These are phyloP conservation scores for Trichoderma citrinoviride DNA, from an alignment of 2,329 filamentous ascomycete genomes.

Conservation along the genomic window DNA sequence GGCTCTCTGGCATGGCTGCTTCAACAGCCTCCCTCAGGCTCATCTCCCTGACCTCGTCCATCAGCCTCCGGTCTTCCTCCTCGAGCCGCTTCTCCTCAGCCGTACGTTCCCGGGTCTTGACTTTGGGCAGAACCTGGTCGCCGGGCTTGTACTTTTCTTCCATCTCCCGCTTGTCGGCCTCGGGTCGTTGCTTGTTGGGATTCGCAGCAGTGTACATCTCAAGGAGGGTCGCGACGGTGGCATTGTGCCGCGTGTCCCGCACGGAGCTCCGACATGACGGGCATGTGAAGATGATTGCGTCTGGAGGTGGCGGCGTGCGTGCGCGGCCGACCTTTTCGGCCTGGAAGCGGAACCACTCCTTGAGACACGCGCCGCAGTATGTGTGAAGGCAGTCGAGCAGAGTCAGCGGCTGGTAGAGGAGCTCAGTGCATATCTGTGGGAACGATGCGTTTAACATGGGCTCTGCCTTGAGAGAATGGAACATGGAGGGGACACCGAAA, in stretches of 20 bases:
- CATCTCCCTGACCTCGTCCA: constrained; percentile 69
- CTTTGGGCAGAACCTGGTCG: constrained; percentile 71
- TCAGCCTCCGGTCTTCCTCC: constrained; percentile 64
- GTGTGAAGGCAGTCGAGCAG: constrained; percentile 93
- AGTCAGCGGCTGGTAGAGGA: constrained; percentile 86
- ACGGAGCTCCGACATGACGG: constrained; percentile 87
- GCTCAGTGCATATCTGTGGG: constrained; percentile 87
- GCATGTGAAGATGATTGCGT: constrained; percentile 70
- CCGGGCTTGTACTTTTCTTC: constrained; percentile 74
- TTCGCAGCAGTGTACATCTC: constrained; percentile 84
- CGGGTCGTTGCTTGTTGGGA: constrained; percentile 67
- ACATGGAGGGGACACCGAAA: background rate
- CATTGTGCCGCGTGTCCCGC: constrained; percentile 84
- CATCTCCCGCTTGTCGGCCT: constrained; percentile 74
- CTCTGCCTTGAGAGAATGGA: background rate
- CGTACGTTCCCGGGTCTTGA: constrained; percentile 51
- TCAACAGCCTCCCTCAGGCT: constrained; percentile 66
- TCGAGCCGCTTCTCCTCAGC: constrained; percentile 54
- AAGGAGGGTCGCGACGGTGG: constrained; percentile 81
- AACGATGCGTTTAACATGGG: background rate
- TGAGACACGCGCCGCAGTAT: constrained; percentile 91
- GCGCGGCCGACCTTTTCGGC: constrained; percentile 55
- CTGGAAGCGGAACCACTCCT: constrained; percentile 92
- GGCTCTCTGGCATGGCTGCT: background rate
- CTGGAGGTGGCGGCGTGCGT: constrained; percentile 48